phyloP scores from a whole-genome alignment of 345 rosid species.

The Heritiera littoralis region DNA sequence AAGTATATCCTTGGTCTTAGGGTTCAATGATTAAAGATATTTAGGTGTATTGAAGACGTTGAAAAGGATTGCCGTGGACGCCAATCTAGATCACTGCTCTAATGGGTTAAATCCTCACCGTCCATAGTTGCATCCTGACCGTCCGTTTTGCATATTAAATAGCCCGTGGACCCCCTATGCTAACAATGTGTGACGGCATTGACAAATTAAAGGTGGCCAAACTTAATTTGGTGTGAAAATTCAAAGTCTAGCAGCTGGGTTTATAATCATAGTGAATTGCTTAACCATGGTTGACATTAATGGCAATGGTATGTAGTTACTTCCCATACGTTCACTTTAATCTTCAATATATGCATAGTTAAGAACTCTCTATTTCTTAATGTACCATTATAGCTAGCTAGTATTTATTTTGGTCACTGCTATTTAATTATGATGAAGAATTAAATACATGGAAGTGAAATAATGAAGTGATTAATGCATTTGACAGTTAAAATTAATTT shows the following conservation, averaged over 20 bases:
- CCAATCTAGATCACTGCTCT: not conserved
- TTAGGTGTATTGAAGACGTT: not conserved
- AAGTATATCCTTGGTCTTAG: not conserved
- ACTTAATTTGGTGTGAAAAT: not conserved
- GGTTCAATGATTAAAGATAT: conserved; percentile 24
- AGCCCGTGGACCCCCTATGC: not conserved
- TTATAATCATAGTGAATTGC: not conserved
- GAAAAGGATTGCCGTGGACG: not conserved
- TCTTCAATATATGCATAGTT: no score
- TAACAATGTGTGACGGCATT: conserved; percentile 11
- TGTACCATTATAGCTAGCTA: no score
- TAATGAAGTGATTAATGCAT: no score
- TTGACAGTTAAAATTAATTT: no score
- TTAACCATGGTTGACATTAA: not conserved
- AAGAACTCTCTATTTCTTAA: no score
- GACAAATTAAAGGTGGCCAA: not conserved
- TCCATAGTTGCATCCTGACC: conserved; percentile 1
- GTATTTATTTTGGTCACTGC: no score
- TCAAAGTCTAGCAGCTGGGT: not conserved
- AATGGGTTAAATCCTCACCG: not conserved
- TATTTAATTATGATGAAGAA: no score
- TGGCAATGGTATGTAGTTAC: not conserved
- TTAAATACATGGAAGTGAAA: no score
- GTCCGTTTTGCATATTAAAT: conserved; percentile 1
- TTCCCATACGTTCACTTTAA: no score